Base-by-base conservation (phyloP, 352 stramenopile species). In the Pythium monospermum region DNA sequence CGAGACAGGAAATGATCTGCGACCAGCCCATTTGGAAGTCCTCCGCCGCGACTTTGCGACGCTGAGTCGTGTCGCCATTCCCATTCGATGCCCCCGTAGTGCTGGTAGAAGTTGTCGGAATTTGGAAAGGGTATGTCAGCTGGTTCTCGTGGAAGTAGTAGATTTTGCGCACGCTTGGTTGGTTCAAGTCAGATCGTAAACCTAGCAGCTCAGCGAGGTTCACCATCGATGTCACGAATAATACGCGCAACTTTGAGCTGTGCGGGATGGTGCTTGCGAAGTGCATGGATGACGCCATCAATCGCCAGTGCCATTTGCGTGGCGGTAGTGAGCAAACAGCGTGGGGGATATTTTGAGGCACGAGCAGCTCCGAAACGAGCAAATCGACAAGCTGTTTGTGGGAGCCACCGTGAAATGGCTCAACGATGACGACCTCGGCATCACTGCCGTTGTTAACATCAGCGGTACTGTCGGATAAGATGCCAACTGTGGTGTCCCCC, bases 131-230 rank as follows among this genome's bases (percentile, higher is more conserved):
- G 30, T 85, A 85, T 42, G 71, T 67, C 31, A 85, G 66, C 55
- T 85, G 73, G 59, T 85, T 85, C 53, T 85, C 73, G 57, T 85
- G 73, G 61, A 85, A 85, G 54, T 85, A 85, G n/a, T 73, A 48
- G 28, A 85, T 56, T 58, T 82, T 74, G 5, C 36, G 32, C 28
- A 82, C 62, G 4, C 38, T 27, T 0, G 41, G 19, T 7, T 7
- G 10, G 33, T 35, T 49, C 10, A 72, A 36, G 39, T 77, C 58
- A 2, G 68, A 62, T 0, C 64, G 58, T 19, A 82, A 32, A 0
- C 64, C 61, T 8, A 82, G 51, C 37, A 82, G 49, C 49, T 77
- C 68, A 2, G 57, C 53, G 11, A 81, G 59, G 44, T 73, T 73
- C 27, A 77, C 60, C 56, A 73, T 81, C 8, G 64, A 66, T 6